These are phyloP conservation scores for Ballota nigra DNA, from an alignment of 257 asterid species.

Conservation along the genomic window DNA sequence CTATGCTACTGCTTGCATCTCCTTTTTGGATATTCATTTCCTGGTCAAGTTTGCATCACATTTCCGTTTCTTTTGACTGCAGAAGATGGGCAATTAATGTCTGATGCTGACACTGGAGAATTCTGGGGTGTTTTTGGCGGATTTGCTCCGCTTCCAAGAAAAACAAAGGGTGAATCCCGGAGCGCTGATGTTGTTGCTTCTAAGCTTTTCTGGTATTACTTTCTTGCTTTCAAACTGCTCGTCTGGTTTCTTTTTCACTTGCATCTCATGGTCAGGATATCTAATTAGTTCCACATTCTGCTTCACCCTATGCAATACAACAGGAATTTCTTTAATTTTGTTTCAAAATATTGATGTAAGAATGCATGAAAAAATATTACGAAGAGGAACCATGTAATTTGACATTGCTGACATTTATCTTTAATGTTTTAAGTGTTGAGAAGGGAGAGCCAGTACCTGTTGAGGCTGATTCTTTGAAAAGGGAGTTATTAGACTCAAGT, in stretches of 20 bases:
- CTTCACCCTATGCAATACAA: background rate
- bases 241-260: conserved; percentile 23
- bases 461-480: conserved; percentile 58
- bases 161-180: conserved; percentile 30
- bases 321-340: background rate
- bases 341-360: conserved; percentile 12
- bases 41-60: conserved; percentile 7
- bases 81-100: conserved; percentile 87
- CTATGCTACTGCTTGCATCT: conserved; percentile 13
- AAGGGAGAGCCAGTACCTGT: conserved; percentile 62
- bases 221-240: conserved; percentile 21
- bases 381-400: conserved; percentile 16
- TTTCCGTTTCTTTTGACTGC: conserved; percentile 30
- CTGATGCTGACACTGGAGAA: conserved; percentile 84
- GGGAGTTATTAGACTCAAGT: conserved; percentile 54
- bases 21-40: conserved; percentile 5
- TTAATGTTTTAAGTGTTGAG: conserved; percentile 43
- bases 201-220: conserved; percentile 61
- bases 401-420: conserved; percentile 25
- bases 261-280: conserved; percentile 21
- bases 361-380: conserved; percentile 10
- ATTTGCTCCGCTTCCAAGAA: conserved; percentile 88
- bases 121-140: conserved; percentile 94
- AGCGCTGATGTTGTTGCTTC: conserved; percentile 18
- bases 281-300: background rate